Conservation (phyloP, 176 grass and related monocot species). For the Chrysopogon serrulatus region DNA sequence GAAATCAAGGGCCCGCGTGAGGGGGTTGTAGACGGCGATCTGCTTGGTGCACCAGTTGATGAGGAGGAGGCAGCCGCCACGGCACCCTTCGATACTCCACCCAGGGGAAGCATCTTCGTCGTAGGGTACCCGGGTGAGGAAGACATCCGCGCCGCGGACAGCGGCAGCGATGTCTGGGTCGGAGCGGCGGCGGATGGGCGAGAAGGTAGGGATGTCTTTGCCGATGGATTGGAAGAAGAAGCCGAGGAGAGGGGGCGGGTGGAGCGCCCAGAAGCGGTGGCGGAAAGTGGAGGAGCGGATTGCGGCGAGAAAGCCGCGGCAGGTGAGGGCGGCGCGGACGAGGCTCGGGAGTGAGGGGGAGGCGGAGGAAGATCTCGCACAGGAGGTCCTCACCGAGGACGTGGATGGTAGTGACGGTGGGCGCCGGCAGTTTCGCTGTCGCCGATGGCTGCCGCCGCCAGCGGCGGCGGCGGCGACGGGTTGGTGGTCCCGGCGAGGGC, state of each 20-base stretch:
- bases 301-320: too few species aligned
- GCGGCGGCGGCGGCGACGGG: too few species aligned
- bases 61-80: neutral
- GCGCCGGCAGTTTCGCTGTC: too few species aligned
- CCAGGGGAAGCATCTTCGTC: neutral
- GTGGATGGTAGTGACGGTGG: too few species aligned
- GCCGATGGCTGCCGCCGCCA: too few species aligned
- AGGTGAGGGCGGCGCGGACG: too few species aligned
- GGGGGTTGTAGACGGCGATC: neutral
- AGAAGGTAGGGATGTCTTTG: neutral
- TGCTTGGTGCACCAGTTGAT: neutral
- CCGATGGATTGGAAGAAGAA: neutral
- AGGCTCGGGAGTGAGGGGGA: neutral
- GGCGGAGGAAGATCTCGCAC: constrained; percentile 6
- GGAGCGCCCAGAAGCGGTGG: neutral
- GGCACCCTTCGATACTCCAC: neutral
- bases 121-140: too few species aligned
- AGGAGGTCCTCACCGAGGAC: too few species aligned
- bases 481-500: too few species aligned
- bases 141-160: neutral
- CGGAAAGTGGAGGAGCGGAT: neutral
- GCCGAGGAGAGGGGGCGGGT: neutral
- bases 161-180: neutral
- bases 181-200: neutral
- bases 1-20: neutral